Percentiles rank a stretch among this genome's conserved stretches.
These are phyloP conservation scores for Pisolithus orientalis DNA, from an alignment of 768 basidiomycete species.

Conservation along the genomic window DNA sequence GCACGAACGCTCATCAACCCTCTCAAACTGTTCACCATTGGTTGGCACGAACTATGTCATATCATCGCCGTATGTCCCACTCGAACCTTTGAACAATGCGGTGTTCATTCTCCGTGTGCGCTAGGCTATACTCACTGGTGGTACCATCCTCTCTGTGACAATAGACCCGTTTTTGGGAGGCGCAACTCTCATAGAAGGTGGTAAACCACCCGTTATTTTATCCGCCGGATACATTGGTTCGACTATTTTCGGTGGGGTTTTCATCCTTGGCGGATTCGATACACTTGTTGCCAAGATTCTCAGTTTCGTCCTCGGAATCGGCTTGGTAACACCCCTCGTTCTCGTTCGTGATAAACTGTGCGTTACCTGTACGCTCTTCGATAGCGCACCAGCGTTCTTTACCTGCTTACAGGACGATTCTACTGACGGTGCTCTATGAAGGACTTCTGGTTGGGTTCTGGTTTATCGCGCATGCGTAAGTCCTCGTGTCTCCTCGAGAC, in stretches of 20 bases:
- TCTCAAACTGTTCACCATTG: conserved; percentile 82
- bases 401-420: conserved; percentile 59
- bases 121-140: conserved; percentile 75
- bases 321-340: conserved; percentile 76
- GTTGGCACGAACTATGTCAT: conserved; percentile 86
- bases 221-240: conserved; percentile 81
- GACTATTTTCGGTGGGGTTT: conserved; percentile 73
- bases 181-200: conserved; percentile 62
- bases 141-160: conserved; percentile 69
- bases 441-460: conserved; percentile 87
- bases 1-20: conserved; percentile 75
- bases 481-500: conserved; percentile 9
- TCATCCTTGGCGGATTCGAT: conserved; percentile 80
- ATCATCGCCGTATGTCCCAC: conserved; percentile 56
- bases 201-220: conserved; percentile 63
- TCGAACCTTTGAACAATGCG: too few relatives aligned
- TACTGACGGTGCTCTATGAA: conserved; percentile 78
- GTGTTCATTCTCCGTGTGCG: background rate
- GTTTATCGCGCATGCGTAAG: conserved; percentile 90
- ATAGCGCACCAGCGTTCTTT: conserved; percentile 4
- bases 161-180: conserved; percentile 81
- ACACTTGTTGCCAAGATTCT: conserved; percentile 88
- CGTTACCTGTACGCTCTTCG: conserved; percentile 22
- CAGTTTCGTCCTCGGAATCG: conserved; percentile 86
- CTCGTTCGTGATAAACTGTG: conserved; percentile 89